Evolutionary conservation across 164 flowering plant genomes (phyloP), one percentile per base, ranked within the genome.

Genomic region (Cinnamomum chago): DNA sequence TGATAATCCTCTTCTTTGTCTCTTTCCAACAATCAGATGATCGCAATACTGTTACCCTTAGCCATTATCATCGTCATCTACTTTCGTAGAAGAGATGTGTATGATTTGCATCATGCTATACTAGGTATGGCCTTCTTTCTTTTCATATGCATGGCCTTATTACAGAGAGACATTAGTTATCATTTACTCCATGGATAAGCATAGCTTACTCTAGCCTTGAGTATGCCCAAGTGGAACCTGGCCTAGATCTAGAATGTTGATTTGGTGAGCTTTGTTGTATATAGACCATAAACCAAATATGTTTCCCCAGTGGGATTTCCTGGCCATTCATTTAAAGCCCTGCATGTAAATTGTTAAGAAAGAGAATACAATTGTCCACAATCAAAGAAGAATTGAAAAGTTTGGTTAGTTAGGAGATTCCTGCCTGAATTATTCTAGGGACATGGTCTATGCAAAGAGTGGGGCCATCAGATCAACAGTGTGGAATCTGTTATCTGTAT

Each of bases 51-150:
- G 69, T 70, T 90, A 80, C 95, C 95, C 0, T 74, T 86, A 17
- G 81, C 70, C 40, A 76, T 89, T 72, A 83, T 90, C 78, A 58
- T 86, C 12, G 12, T 81, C 47, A 69, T 86, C 80, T 91, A 91
- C 72, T 60, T 79, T 58, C 85, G 86, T 24, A 81, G 91, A 76
- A 90, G 85, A 72, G 92, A 88, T 76, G 84, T 91, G 15, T 91
- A 87, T 78, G 96, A 91, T 79, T 89, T 91, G 68, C 96, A 91
- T 73, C 93, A 91, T 79, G 86, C 88, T 62, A 83, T 87, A 65
- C 82, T 91, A 72, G 96, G 96, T 91, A 72, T 73, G 5, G 1
- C 33, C 15, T 15, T 76, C 40, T 40, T 40, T 9, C 47, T 75
- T 75, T 51, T 22, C n/a, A 62, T 71, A n/a, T 70, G 25, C 67